These are phyloP conservation scores for Phaseolus coccineus DNA, from an alignment of 331 rosid genomes.

Conservation along the genomic window DNA sequence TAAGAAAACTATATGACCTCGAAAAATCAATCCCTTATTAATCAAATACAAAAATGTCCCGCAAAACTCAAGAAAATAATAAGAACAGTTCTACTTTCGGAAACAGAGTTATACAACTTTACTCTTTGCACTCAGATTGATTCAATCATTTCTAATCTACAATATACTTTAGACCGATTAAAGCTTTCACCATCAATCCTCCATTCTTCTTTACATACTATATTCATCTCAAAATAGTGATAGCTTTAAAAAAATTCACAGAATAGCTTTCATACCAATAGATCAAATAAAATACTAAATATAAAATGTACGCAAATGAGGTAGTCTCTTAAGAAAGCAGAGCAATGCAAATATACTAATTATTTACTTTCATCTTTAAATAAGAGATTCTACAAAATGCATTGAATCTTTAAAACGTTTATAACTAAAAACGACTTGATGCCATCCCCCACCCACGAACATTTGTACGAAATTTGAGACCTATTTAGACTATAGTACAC, in stretches of 20 bases:
- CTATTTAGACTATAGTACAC: conserved; percentile 62
- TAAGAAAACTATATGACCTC: not conserved
- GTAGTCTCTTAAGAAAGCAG: not conserved
- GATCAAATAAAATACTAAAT: not conserved
- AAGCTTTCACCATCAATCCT: not conserved
- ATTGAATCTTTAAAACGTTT: conserved; percentile 35
- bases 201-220: not conserved
- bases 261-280: not conserved
- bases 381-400: conserved; percentile 57
- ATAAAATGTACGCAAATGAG: not conserved
- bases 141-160: not conserved
- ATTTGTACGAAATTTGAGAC: conserved; percentile 45
- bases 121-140: not conserved
- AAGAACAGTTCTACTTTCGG: not conserved
- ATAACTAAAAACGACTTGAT: conserved; percentile 33
- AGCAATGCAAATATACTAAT: conserved; percentile 33
- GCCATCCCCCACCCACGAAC: conserved; percentile 52
- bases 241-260: not conserved
- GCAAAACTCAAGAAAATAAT: not conserved
- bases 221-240: not conserved
- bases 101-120: not conserved
- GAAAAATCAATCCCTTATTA: not conserved
- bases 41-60: not conserved
- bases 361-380: conserved; percentile 53
- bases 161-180: not conserved